Conservation (phyloP, 331 rosid species). For the Quercus phellos region DNA sequence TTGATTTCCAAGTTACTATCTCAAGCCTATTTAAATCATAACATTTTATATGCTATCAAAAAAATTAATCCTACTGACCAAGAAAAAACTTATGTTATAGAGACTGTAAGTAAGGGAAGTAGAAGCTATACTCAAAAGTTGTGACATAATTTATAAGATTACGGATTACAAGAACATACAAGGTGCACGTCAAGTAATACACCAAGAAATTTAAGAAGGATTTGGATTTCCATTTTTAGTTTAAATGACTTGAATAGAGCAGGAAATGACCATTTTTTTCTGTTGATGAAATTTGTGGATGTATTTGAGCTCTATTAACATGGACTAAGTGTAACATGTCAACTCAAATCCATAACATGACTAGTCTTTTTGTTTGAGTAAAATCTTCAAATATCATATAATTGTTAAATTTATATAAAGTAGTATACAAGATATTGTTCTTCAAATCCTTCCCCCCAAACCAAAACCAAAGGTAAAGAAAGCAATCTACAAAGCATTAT, state of each 20-base stretch:
- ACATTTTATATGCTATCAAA: background rate
- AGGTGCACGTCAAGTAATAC: background rate
- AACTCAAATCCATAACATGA: too few relatives aligned
- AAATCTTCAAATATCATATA: too few relatives aligned
- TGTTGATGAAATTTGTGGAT: too few relatives aligned
- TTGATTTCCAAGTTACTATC: background rate
- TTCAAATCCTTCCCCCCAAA: too few relatives aligned
- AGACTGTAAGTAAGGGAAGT: background rate
- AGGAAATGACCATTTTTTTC: too few relatives aligned
- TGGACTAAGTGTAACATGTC: too few relatives aligned
- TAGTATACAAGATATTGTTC: too few relatives aligned
- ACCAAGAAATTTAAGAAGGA: background rate
- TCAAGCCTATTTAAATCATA: background rate
- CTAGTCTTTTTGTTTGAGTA: too few relatives aligned
- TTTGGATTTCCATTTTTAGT: too few relatives aligned
- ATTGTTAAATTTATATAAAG: too few relatives aligned
- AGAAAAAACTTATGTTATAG: background rate
- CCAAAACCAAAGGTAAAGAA: background rate
- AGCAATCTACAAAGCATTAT: background rate
- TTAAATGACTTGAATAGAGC: too few relatives aligned
- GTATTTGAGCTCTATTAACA: too few relatives aligned
- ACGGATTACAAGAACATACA: background rate
- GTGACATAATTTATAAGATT: background rate
- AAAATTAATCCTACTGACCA: background rate
- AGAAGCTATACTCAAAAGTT: background rate